These are phyloP conservation scores for Gnomoniopsis smithogilvyi DNA, from an alignment of 2,329 filamentous ascomycete genomes.

Conservation along the genomic window DNA sequence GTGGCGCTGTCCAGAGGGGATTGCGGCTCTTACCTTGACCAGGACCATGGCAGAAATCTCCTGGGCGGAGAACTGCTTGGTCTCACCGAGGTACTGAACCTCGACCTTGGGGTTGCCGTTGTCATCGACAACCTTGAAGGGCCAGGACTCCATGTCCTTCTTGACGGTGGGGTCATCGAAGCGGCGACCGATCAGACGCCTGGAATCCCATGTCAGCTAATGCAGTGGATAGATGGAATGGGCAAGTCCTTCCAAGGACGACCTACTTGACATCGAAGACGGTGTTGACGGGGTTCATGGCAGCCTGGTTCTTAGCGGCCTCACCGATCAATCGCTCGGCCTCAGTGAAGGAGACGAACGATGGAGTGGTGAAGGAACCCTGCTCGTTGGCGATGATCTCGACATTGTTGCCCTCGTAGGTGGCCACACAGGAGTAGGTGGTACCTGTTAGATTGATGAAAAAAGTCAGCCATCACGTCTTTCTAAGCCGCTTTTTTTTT, in stretches of 20 bases:
- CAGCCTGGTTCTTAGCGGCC: conserved; percentile 99
- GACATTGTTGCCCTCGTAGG: conserved; percentile 98
- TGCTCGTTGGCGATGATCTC: conserved; percentile 99
- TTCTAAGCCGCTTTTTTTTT: neutral
- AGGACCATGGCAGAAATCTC: conserved; percentile 99
- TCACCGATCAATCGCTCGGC: conserved; percentile 99
- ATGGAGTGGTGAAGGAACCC: conserved; percentile 97
- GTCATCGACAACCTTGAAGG: conserved; percentile 95
- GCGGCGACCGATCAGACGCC: conserved; percentile 95
- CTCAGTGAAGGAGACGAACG: conserved; percentile 98
- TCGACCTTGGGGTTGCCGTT: conserved; percentile 86
- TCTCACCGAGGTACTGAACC: conserved; percentile 94
- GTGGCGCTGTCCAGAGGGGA: neutral
- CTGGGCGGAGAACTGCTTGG: conserved; percentile 94
- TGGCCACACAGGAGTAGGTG: conserved; percentile 99
- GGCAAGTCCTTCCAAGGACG: neutral
- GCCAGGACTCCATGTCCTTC: conserved; percentile 99
- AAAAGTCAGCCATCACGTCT: conserved; percentile 21
- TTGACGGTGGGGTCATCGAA: conserved; percentile 96
- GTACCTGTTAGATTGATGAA: conserved; percentile 61
- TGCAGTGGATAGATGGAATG: neutral
- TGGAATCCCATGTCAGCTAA: conserved; percentile 32
- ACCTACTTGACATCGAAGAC: conserved; percentile 98
- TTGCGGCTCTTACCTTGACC: conserved; percentile 70
- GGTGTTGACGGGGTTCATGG: conserved; percentile 98